Evolutionary conservation across 352 stramenopile genomes (phyloP).

Genomic region (Pythium insidiosum): DNA sequence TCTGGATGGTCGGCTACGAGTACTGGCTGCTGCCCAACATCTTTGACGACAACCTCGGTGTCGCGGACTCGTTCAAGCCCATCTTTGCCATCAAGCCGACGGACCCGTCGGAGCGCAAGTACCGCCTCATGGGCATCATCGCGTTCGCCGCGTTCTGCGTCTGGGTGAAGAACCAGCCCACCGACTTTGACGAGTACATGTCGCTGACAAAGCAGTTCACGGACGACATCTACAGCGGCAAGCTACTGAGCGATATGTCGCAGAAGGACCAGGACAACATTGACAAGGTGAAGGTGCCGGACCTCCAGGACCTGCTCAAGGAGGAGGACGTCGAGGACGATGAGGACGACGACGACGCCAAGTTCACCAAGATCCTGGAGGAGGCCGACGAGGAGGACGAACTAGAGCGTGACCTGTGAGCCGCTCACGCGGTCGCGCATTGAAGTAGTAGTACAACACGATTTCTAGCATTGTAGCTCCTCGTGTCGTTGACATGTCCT

Average conservation of each 20-base stretch:
- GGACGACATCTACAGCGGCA: constrained; percentile 98
- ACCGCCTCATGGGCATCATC: constrained; percentile 89
- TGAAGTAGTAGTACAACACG: too few relatives aligned
- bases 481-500: too few relatives aligned
- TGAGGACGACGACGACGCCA: constrained; percentile 47
- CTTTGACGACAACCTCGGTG: constrained; percentile 97
- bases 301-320: constrained; percentile 80
- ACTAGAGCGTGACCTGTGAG: constrained; percentile 65
- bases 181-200: constrained; percentile 99
- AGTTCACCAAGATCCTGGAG: constrained; percentile 77
- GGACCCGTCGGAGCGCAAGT: constrained; percentile 90
- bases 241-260: constrained; percentile 96
- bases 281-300: constrained; percentile 91
- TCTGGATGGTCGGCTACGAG: constrained; percentile 95
- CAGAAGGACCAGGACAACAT: constrained; percentile 98
- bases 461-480: too few relatives aligned
- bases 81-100: constrained; percentile 86
- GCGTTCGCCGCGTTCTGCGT: constrained; percentile 94
- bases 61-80: constrained; percentile 97
- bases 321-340: constrained; percentile 76
- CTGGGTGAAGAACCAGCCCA: constrained; percentile 98
- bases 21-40: constrained; percentile 99
- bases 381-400: constrained; percentile 59
- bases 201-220: constrained; percentile 98
- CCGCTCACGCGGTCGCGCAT: too few relatives aligned